Base-by-base conservation (phyloP, 768 basidiomycete genomes). In the Mycena epipterygia region DNA sequence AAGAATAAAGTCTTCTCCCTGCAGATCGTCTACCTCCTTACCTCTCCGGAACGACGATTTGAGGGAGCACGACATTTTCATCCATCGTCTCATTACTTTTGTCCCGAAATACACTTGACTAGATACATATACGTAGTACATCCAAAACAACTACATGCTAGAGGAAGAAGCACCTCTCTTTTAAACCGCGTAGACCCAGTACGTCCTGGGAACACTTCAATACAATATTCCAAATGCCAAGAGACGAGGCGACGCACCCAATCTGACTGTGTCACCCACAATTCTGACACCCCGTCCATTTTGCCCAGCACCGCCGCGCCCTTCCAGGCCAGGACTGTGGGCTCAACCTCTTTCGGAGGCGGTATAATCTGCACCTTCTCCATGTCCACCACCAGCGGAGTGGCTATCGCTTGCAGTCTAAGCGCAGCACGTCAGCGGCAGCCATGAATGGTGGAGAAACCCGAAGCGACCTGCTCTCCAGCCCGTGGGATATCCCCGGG, bases 281-380 rank as follows among this genome's bases (percentile, higher is more conserved):
- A 82, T 73, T 99, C 98, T 33, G 89, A 87, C 51, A 93, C 90
- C 3, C 91, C 90, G 59, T 99, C 98, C 89, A 99, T 93, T 81
- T 95, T 95, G 30, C 92, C 94, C 46, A 98, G 89, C 16, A 97
- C 95, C 11, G 93, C 89, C 8, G 93, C 95, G 13, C 98, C 98
- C 80, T 98, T 98, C 98, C 98, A 99, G 19, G 91, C 91, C 35
- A 99, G 87, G 41, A 95, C 91, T 29, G 90, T 88, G 7, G 95
- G 95, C 80, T 99, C 96, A 49, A 98, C 89, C 69, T 96, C 95
- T 78, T 96, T 93, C 1, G 97, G 96, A 2, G 96, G 93, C n/a
- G 96, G 95, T 52, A 99, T 93, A 67, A 98, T 94, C 73, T 93
- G 90, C 9, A 97, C 93, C 75, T 93, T 94, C 77, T 94, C 92